These are phyloP conservation scores for Tetradesmus lagerheimii DNA, from an alignment of 139 green algal genomes.

Conservation along the genomic window DNA sequence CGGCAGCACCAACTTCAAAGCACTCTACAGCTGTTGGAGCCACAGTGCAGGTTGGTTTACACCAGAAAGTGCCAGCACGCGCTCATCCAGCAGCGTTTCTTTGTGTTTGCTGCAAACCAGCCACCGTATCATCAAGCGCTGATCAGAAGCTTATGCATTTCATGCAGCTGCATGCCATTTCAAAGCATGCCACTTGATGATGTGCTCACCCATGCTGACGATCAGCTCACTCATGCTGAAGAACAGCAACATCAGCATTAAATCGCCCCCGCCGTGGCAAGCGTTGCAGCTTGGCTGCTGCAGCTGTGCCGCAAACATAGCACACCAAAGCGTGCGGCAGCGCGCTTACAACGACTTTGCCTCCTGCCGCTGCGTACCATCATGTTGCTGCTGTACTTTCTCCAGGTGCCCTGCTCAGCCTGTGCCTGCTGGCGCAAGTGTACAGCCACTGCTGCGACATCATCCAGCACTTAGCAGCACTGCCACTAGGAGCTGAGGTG, in stretches of 20 bases:
- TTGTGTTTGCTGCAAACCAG: not conserved
- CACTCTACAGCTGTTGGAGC: constrained; percentile 88
- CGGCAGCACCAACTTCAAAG: constrained; percentile 73
- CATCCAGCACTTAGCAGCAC: constrained; percentile 62
- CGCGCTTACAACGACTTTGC: not conserved
- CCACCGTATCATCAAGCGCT: not conserved
- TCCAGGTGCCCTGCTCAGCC: constrained; percentile 79
- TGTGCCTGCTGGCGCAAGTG: constrained; percentile 88
- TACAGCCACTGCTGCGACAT: constrained; percentile 78
- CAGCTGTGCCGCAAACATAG: no score
- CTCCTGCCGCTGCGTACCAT: not conserved
- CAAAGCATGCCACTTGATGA: no score
- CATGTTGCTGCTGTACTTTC: constrained; percentile 50
- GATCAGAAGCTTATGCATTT: no score
- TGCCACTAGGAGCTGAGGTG: constrained; percentile 74
- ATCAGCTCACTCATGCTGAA: no score
- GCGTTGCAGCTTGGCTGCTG: no score
- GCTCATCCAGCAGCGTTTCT: not conserved
- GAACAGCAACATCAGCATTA: no score
- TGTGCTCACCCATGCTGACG: no score
- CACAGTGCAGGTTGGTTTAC: constrained; percentile 67
- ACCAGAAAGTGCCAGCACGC: constrained; percentile 46
- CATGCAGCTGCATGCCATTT: no score
- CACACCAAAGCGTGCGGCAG: no score
- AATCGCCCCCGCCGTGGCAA: no score